Evolutionary conservation across 345 rosid species (phyloP).

Genomic region (Orychophragmus violaceus): DNA sequence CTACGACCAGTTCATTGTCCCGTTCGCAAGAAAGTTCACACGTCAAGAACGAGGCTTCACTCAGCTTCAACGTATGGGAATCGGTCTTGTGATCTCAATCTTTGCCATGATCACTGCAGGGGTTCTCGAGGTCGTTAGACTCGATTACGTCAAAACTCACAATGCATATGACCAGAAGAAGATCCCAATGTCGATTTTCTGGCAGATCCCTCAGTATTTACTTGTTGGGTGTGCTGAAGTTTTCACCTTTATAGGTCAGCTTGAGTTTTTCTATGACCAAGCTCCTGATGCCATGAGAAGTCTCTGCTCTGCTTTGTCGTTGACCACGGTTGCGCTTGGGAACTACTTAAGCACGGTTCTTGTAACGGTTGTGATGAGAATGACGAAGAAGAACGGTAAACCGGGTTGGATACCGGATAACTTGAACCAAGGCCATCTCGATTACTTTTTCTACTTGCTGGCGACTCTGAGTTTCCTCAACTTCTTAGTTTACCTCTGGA

Average conservation of each 20-base stretch:
- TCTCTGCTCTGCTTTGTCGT: slow-evolving; percentile 43
- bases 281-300: slow-evolving; percentile 56
- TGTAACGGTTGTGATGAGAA: slow-evolving; percentile 33
- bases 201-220: slow-evolving; percentile 66
- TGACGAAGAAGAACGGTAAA: slow-evolving; percentile 38
- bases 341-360: slow-evolving; percentile 42
- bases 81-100: slow-evolving; percentile 76
- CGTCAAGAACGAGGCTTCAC: slow-evolving; percentile 85
- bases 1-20: slow-evolving; percentile 66
- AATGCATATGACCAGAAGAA: slow-evolving; percentile 53
- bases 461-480: slow-evolving; percentile 67
- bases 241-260: slow-evolving; percentile 42
- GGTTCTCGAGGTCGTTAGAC: slow-evolving; percentile 58
- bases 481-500: slow-evolving; percentile 65
- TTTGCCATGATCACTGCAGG: slow-evolving; percentile 72
- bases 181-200: slow-evolving; percentile 79
- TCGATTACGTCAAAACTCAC: slow-evolving; percentile 48
- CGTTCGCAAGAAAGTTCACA: slow-evolving; percentile 61
- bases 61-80: slow-evolving; percentile 92
- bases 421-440: slow-evolving; percentile 40
- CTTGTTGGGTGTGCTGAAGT: slow-evolving; percentile 49
- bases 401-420: slow-evolving; percentile 51
- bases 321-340: slow-evolving; percentile 42
- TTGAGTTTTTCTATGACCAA: slow-evolving; percentile 45
- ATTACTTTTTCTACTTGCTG: slow-evolving; percentile 57